These are phyloP conservation scores for Gossypium laxum DNA, from an alignment of 441 rosid genomes.

Conservation along the genomic window DNA sequence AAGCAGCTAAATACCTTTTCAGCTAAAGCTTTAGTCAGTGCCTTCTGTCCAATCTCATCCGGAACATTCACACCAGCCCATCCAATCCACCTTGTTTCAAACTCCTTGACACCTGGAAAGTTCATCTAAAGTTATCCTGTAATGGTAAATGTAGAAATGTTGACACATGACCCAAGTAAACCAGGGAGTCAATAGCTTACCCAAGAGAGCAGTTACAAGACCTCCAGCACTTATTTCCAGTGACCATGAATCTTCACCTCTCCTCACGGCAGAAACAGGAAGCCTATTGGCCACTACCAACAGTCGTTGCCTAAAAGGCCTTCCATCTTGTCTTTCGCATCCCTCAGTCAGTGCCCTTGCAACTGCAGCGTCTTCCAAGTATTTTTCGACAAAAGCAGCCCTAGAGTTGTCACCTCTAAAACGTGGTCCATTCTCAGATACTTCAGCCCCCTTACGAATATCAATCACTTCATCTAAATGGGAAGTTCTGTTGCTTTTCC, in stretches of 20 bases:
- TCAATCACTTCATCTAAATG: constrained; percentile 45
- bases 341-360: constrained; percentile 36
- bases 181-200: constrained; percentile 23
- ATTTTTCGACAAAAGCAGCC: constrained; percentile 45
- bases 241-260: constrained; percentile 92
- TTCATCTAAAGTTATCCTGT: constrained; percentile 24
- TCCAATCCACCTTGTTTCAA: constrained; percentile 98
- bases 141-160: constrained; percentile 7
- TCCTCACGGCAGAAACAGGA: constrained; percentile 90
- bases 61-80: constrained; percentile 99
- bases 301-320: constrained; percentile 71
- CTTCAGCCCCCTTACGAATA: constrained; percentile 27
- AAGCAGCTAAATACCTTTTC: constrained; percentile 51
- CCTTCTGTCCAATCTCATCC: constrained; percentile 83
- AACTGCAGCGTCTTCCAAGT: constrained; percentile 57
- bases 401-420: constrained; percentile 41
- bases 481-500: constrained; percentile 44
- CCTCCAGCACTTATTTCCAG: constrained; percentile 97
- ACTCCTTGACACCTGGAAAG: constrained; percentile 77
- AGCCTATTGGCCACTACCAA: constrained; percentile 94
- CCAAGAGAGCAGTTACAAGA: constrained; percentile 84
- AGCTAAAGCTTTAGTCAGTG: constrained; percentile 84
- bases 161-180: neutral
- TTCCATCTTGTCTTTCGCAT: constrained; percentile 49
- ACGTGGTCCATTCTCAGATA: constrained; percentile 41